A percentile compares a stretch with the other conserved stretches of the same genome.
These are phyloP conservation scores for Teratosphaeria gauchensis DNA, from an alignment of 2,329 filamentous ascomycete genomes.

Conservation along the genomic window DNA sequence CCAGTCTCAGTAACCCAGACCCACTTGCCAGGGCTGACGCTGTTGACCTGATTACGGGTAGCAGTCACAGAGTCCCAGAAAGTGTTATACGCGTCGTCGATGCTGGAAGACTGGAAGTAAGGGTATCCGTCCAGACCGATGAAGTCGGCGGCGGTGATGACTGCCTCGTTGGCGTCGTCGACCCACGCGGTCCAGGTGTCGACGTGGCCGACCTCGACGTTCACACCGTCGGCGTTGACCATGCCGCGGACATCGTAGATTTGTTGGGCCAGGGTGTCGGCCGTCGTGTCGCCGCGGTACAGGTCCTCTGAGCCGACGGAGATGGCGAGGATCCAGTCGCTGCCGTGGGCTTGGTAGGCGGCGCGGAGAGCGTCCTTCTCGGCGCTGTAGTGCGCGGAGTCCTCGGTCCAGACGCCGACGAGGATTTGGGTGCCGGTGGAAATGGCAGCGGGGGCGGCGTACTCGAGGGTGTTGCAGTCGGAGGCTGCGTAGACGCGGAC, in stretches of 20 bases:
- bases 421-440: constrained; percentile 51
- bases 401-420: constrained; percentile 52
- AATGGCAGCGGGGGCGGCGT: constrained; percentile 49
- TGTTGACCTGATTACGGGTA: constrained; percentile 35
- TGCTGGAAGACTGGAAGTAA: constrained; percentile 53
- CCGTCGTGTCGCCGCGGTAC: constrained; percentile 45
- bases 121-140: constrained; percentile 57
- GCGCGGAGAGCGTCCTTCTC: constrained; percentile 53
- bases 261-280: constrained; percentile 33
- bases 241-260: constrained; percentile 46
- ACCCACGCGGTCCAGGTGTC: constrained; percentile 49
- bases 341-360: constrained; percentile 46
- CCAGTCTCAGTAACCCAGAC: constrained; percentile 44
- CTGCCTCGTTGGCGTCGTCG: constrained; percentile 48
- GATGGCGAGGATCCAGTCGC: constrained; percentile 53
- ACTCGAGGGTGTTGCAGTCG: constrained; percentile 42
- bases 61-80: constrained; percentile 39
- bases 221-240: constrained; percentile 36
- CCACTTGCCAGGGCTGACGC: constrained; percentile 24
- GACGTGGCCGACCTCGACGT: constrained; percentile 52
- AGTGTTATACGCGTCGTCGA: constrained; percentile 45
- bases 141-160: constrained; percentile 55
- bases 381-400: constrained; percentile 42
- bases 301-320: constrained; percentile 60
- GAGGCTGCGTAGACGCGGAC: constrained; percentile 57